These are phyloP conservation scores for Alternaria triticina DNA, from an alignment of 2,329 filamentous ascomycete species.

Conservation along the genomic window DNA sequence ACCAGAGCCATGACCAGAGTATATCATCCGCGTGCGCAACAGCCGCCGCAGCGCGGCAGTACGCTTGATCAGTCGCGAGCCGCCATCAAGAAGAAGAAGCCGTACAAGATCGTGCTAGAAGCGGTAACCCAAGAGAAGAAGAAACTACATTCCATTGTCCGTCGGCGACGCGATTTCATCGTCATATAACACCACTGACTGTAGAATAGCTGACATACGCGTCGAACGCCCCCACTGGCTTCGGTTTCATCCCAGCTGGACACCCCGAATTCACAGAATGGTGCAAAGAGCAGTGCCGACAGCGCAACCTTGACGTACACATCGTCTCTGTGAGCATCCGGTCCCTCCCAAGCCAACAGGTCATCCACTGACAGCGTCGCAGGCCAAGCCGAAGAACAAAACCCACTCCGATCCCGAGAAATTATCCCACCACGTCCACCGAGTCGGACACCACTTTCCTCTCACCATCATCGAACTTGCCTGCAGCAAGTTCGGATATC, in stretches of 20 bases:
- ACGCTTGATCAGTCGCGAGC: constrained; percentile 32
- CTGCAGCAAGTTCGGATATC: constrained; percentile 57
- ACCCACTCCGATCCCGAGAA: constrained; percentile 58
- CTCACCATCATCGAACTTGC: constrained; percentile 64
- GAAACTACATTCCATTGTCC: constrained; percentile 60
- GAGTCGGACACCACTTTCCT: constrained; percentile 69
- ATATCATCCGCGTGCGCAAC: constrained; percentile 28
- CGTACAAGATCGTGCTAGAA: constrained; percentile 66
- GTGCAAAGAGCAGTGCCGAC: constrained; percentile 64
- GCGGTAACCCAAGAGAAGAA: constrained; percentile 65
- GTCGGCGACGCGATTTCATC: constrained; percentile 29
- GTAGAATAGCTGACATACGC: constrained; percentile 60
- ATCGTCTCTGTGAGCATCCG: constrained; percentile 65
- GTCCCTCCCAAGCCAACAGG: background rate
- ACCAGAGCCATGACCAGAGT: constrained; percentile 35
- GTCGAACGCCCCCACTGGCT: constrained; percentile 63
- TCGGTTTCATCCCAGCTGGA: constrained; percentile 66
- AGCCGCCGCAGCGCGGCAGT: constrained; percentile 22
- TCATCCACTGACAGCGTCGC: constrained; percentile 18
- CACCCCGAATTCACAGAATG: constrained; percentile 65
- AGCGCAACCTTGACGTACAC: constrained; percentile 60
- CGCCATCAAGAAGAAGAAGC: constrained; percentile 48
- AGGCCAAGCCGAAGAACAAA: constrained; percentile 55
- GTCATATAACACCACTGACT: constrained; percentile 40
- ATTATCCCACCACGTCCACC: constrained; percentile 65